phyloP scores from a whole-genome alignment of 73 alveolate genomes.

The Tetrahymena malaccensis region DNA sequence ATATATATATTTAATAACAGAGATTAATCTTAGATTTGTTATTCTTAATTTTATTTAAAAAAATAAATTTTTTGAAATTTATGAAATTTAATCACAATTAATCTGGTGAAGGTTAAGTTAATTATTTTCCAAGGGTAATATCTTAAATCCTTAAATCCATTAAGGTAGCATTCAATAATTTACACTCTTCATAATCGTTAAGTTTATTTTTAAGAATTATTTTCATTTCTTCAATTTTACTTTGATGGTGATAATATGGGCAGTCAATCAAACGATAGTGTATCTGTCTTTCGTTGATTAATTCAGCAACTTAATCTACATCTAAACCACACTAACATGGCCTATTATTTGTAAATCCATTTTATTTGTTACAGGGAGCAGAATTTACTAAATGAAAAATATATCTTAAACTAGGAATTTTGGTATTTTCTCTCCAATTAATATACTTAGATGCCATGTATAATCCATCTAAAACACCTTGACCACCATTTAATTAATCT shows the following conservation, averaged over 20 bases:
- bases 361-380: conserved; percentile 71
- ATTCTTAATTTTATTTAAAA: too few relatives aligned
- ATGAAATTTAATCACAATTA: not conserved
- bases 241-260: not conserved
- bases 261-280: conserved; percentile 23
- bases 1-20: too few relatives aligned
- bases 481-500: conserved; percentile 63
- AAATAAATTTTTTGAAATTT: too few relatives aligned
- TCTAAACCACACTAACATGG: conserved; percentile 8
- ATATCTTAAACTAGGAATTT: conserved; percentile 57
- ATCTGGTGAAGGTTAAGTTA: not conserved
- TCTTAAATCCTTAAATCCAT: conserved; percentile 30
- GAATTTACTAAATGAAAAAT: conserved; percentile 80
- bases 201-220: conserved; percentile 13
- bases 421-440: conserved; percentile 72
- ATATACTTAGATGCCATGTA: conserved; percentile 64
- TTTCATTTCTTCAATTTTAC: not conserved
- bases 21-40: too few relatives aligned
- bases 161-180: not conserved
- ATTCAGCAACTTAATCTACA: conserved; percentile 19
- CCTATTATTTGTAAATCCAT: not conserved
- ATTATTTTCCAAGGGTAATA: not conserved
- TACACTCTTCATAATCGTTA: conserved; percentile 22
- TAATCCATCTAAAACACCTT: conserved; percentile 82
- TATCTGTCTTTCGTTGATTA: conserved; percentile 15